phyloP scores from a whole-genome alignment of 768 basidiomycete species.

The Naematelia aurantialba region DNA sequence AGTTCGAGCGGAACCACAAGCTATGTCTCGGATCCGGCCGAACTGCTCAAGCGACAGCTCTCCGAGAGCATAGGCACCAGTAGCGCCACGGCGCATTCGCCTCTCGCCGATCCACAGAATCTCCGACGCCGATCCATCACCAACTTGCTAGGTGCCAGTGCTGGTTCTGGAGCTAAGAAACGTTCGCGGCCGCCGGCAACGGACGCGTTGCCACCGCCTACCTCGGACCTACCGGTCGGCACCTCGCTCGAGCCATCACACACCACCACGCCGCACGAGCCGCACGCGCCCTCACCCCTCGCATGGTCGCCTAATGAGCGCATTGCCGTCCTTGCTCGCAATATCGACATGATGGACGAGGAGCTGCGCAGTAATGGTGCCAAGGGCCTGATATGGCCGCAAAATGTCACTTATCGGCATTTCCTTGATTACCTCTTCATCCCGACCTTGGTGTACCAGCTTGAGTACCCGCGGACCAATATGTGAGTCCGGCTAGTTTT shows the following conservation, averaged over 20 bases:
- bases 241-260: constrained; percentile 48
- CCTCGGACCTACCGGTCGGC: constrained; percentile 33
- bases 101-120: neutral
- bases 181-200: constrained; percentile 9
- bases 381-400: constrained; percentile 68
- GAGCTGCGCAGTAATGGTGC: constrained; percentile 70
- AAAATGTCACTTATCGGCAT: constrained; percentile 74
- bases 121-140: neutral
- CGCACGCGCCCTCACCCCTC: constrained; percentile 50
- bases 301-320: constrained; percentile 64
- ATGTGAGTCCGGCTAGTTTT: constrained; percentile 56
- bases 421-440: constrained; percentile 81
- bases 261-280: constrained; percentile 30
- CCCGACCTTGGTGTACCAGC: constrained; percentile 90
- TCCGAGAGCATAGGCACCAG: neutral
- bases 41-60: constrained; percentile 12
- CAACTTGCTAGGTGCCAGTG: neutral
- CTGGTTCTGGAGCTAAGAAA: constrained; percentile 9
- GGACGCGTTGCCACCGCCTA: constrained; percentile 29
- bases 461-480: constrained; percentile 91
- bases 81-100: neutral
- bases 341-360: constrained; percentile 68
- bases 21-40: constrained; percentile 24
- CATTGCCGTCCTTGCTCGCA: constrained; percentile 67
- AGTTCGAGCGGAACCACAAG: constrained; percentile 13